Evolutionary conservation across 306 rosid species (phyloP).

Genomic region (Oemleria cerasiformis): DNA sequence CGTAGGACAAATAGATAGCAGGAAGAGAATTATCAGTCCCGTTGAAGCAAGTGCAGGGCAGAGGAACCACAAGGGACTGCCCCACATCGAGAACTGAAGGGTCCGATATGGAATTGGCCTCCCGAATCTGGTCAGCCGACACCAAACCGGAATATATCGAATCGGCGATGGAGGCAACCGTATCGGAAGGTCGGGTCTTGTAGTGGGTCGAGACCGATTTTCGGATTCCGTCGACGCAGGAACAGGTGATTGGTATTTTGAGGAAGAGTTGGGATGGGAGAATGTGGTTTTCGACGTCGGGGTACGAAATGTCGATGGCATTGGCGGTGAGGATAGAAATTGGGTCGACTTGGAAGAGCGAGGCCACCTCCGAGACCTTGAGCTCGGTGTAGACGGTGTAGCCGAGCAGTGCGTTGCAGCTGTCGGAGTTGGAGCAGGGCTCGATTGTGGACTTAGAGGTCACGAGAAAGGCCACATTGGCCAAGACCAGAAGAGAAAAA

Average conservation of each 20-base stretch:
- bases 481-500: slow-evolving; percentile 15
- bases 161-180: slow-evolving; percentile 74
- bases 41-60: slow-evolving; percentile 95
- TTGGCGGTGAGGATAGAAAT: slow-evolving; percentile 78
- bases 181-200: slow-evolving; percentile 80
- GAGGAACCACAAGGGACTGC: slow-evolving; percentile 74
- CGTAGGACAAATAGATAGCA: slow-evolving; percentile 85
- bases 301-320: slow-evolving; percentile 86
- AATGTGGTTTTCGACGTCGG: slow-evolving; percentile 92
- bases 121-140: slow-evolving; percentile 83
- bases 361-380: slow-evolving; percentile 85
- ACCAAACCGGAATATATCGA: slow-evolving; percentile 74
- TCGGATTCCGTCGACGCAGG: slow-evolving; percentile 92
- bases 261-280: slow-evolving; percentile 80
- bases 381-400: slow-evolving; percentile 95
- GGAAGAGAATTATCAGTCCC: slow-evolving; percentile 90
- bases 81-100: slow-evolving; percentile 83
- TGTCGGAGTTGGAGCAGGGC: slow-evolving; percentile 88
- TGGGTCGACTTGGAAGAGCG: slow-evolving; percentile 91
- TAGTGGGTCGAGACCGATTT: slow-evolving; percentile 75
- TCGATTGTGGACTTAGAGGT: slow-evolving; percentile 84
- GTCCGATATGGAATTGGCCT: slow-evolving; percentile 78
- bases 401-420: slow-evolving; percentile 79
- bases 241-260: slow-evolving; percentile 72
- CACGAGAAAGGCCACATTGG: slow-evolving; percentile 29